phyloP scores from a whole-genome alignment of 192 early-diverging fungal genomes.

The Phycomyces nitens region DNA sequence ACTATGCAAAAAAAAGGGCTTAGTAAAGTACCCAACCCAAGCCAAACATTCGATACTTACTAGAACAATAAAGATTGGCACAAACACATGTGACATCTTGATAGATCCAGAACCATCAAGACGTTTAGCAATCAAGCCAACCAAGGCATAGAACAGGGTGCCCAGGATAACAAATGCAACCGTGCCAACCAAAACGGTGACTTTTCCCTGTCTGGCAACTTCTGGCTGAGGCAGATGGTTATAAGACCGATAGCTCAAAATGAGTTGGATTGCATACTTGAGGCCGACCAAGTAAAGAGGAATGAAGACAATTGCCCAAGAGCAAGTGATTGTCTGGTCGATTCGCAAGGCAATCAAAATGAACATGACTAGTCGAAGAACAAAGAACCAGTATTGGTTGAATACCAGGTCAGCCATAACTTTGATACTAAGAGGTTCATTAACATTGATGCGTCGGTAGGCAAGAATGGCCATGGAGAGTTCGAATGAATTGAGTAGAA shows the following conservation, averaged over 20 bases:
- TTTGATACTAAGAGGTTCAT: neutral
- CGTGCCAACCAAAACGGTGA: conserved; percentile 40
- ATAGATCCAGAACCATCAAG: conserved; percentile 44
- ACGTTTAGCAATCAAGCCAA: conserved; percentile 50
- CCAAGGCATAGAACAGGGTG: conserved; percentile 46
- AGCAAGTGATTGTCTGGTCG: conserved; percentile 48
- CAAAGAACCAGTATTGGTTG: conserved; percentile 62
- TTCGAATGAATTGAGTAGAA: conserved; percentile 47
- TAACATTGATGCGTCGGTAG: neutral
- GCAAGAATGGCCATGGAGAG: conserved; percentile 28
- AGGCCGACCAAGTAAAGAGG: conserved; percentile 63
- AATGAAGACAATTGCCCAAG: conserved; percentile 67
- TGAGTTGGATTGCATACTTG: conserved; percentile 52
- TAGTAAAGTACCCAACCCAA: too few species aligned
- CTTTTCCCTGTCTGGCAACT: conserved; percentile 43
- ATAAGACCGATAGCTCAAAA: conserved; percentile 35
- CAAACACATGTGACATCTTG: conserved; percentile 55
- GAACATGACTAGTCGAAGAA: conserved; percentile 60
- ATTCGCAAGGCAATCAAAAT: conserved; percentile 67
- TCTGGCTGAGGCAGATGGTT: conserved; percentile 39
- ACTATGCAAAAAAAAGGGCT: conserved; percentile 7
- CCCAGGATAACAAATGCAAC: conserved; percentile 48
- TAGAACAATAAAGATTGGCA: conserved; percentile 66
- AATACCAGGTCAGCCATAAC: conserved; percentile 28
- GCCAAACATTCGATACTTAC: conserved; percentile 21